These are phyloP conservation scores for Musa troglodytarum DNA, from an alignment of 176 grass and related monocot species.

Conservation along the genomic window DNA sequence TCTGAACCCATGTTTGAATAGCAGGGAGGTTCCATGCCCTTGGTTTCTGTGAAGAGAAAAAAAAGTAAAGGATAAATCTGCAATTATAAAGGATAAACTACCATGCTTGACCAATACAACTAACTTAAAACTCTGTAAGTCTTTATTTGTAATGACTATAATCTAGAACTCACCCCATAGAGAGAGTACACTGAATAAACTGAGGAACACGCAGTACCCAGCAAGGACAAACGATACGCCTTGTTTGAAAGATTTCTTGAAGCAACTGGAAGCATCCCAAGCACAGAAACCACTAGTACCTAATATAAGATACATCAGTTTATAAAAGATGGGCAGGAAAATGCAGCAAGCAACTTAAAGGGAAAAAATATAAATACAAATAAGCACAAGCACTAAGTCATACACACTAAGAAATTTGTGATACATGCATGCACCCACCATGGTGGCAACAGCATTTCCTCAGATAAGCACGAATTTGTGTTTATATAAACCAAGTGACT, in stretches of 20 bases:
- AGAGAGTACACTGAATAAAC: constrained; percentile 60
- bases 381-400: background rate
- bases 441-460: background rate
- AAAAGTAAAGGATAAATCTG: constrained; percentile 5
- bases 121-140: background rate
- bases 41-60: constrained; percentile 49
- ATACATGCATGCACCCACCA: background rate
- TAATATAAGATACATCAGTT: constrained; percentile 13
- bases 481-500: background rate
- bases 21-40: constrained; percentile 55
- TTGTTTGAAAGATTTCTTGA: constrained; percentile 59
- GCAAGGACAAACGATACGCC: constrained; percentile 68
- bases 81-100: background rate
- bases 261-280: constrained; percentile 74
- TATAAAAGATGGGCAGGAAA: background rate
- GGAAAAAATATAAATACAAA: background rate
- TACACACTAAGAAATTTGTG: background rate
- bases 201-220: constrained; percentile 73
- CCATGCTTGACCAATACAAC: background rate
- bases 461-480: background rate
- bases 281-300: constrained; percentile 72
- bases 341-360: background rate
- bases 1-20: constrained; percentile 60
- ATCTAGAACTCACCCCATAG: constrained; percentile 51
- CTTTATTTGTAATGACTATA: constrained; percentile 9